These are phyloP conservation scores for Candida succiphila DNA, from an alignment of 805 yeast genomes.

Conservation along the genomic window DNA sequence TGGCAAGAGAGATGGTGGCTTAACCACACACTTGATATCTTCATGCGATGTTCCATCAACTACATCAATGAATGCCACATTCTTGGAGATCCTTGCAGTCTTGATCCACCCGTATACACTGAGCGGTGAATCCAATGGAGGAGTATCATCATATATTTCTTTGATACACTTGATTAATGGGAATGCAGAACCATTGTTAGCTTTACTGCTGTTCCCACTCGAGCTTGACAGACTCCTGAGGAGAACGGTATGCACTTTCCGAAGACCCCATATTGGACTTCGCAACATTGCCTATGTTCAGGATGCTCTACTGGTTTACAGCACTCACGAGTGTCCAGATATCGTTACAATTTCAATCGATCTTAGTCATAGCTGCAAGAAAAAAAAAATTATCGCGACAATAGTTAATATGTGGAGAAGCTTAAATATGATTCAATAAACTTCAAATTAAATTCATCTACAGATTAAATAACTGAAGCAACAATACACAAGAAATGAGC, in stretches of 20 bases:
- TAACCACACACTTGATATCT: slow-evolving; percentile 46
- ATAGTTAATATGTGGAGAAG: too few relatives aligned
- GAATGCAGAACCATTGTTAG: background rate
- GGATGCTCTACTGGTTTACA: background rate
- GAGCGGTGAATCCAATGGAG: slow-evolving; percentile 24
- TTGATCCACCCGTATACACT: slow-evolving; percentile 66
- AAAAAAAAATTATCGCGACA: too few relatives aligned
- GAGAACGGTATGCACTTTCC: background rate
- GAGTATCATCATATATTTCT: slow-evolving; percentile 25
- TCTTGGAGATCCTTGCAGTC: slow-evolving; percentile 63
- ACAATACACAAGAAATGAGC: too few relatives aligned
- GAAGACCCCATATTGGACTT: background rate
- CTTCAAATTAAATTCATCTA: too few relatives aligned
- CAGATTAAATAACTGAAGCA: too few relatives aligned
- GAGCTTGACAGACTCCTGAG: background rate
- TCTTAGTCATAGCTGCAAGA: too few relatives aligned
- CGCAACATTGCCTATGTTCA: background rate
- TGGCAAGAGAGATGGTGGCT: slow-evolving; percentile 24
- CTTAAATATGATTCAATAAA: too few relatives aligned
- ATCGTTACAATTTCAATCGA: too few relatives aligned
- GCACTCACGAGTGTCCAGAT: too few relatives aligned
- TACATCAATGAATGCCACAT: slow-evolving; percentile 70
- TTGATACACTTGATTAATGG: slow-evolving; percentile 15
- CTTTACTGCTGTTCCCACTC: too few relatives aligned
- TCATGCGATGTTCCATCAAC: slow-evolving; percentile 62